These are phyloP conservation scores for Vanderwaltozyma tropicalis DNA, from an alignment of 805 yeast genomes.

Conservation along the genomic window DNA sequence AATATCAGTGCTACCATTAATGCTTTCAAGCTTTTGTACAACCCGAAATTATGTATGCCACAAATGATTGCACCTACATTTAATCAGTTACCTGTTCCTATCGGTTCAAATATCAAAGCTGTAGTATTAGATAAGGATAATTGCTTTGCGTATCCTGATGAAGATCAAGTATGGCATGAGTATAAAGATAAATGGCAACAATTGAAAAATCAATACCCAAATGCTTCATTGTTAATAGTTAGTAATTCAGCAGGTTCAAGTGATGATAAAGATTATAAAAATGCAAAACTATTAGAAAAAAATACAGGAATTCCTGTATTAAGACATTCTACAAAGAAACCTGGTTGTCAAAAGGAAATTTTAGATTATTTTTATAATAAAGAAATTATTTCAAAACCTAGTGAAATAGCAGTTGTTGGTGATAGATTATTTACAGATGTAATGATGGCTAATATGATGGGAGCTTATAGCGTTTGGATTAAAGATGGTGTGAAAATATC, in stretches of 20 bases:
- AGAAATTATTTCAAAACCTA: conserved; percentile 37
- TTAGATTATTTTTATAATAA: conserved; percentile 43
- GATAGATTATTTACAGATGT: conserved; percentile 88
- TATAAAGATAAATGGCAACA: conserved; percentile 48
- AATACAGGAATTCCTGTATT: conserved; percentile 61
- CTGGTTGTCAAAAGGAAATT: conserved; percentile 69
- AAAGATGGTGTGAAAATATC: conserved; percentile 61
- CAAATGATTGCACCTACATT: conserved; percentile 46
- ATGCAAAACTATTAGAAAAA: conserved; percentile 53
- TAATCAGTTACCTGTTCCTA: conserved; percentile 50
- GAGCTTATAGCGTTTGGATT: conserved; percentile 76
- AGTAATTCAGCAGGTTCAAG: conserved; percentile 89
- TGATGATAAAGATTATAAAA: conserved; percentile 50
- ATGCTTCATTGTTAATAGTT: conserved; percentile 58
- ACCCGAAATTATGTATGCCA: conserved; percentile 65
- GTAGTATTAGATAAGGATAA: conserved; percentile 90
- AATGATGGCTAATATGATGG: conserved; percentile 91
- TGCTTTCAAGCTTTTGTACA: conserved; percentile 44
- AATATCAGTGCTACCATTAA: conserved; percentile 74
- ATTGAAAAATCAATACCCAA: conserved; percentile 50
- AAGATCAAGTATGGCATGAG: conserved; percentile 68
- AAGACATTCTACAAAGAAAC: conserved; percentile 66
- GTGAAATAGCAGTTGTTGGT: conserved; percentile 77
- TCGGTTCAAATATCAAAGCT: conserved; percentile 44
- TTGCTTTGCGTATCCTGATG: conserved; percentile 81